Base-by-base conservation (phyloP, 1,284 basidiomycete species). In the Rhodotorula sp. region DNA sequence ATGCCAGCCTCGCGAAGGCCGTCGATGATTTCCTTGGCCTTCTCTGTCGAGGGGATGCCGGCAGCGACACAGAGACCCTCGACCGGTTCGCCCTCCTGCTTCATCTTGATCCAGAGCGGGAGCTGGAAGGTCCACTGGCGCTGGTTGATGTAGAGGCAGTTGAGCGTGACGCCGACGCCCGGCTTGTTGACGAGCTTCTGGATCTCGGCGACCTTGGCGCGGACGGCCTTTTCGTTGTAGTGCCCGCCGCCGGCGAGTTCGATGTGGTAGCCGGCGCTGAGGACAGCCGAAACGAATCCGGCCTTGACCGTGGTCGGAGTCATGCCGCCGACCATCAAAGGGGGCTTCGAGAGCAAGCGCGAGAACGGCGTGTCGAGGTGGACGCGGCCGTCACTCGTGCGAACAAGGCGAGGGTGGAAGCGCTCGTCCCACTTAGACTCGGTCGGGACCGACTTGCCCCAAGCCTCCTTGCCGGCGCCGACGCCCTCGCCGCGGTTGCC, bases 281-380 rank as follows among this genome's bases (percentile, higher is more conserved):
- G 88, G 52, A 95, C 87, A 12, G 95, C 94, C 70, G 89, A 88
- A 76, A 97, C 93, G 81, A 97, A 93, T 57, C 92, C 92, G 63
- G 90, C 90, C 79, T 93, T 90, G 74, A 97, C 94, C 31, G 94
- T 97, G 1, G 89, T 90, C 1, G 94, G 94, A 0, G 94, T 97
- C 97, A 99, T 99, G 76, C 95, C 97, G 61, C 93, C 93, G 60
- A 99, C 93, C 94, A 97, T 98, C 82, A 99, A 90, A 26, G 95
- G 95, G 2, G 95, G 88, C 83, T 97, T 97, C 77, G 93, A 93
- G 50, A 98, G 84, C 62, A 98, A 87, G 73, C 95, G 91, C 66
- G 95, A 97, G 86, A 97, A 95, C 10, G 93, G 90, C 0, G 95
- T 98, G 82, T 99, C 94, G 78, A 99, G 86, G 80, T 95, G 89